phyloP scores from a whole-genome alignment of 106 monocot species.

The Phalaenopsis aphrodite region DNA sequence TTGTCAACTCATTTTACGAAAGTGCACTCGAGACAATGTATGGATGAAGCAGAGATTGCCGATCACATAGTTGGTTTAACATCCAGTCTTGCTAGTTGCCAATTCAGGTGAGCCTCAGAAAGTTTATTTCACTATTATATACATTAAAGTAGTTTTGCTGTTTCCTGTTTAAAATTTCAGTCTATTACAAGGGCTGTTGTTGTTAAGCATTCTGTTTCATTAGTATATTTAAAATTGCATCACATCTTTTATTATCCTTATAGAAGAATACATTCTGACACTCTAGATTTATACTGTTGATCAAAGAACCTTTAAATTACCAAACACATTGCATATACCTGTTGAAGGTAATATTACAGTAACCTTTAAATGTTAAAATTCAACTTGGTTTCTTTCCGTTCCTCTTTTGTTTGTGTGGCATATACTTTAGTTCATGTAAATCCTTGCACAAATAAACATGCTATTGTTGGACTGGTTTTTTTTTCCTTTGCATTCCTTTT shows the following conservation, averaged over 20 bases:
- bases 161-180: not conserved
- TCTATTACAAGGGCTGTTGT: not conserved
- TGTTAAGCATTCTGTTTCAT: not conserved
- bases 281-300: not conserved
- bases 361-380: too few species aligned
- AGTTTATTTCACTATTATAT: not conserved
- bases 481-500: too few species aligned
- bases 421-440: too few species aligned
- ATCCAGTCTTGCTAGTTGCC: conserved; percentile 79
- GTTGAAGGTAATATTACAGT: not conserved
- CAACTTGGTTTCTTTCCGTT: too few species aligned
- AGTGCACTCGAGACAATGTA: conserved; percentile 84
- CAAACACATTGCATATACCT: not conserved
- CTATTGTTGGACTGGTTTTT: too few species aligned
- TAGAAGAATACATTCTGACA: not conserved
- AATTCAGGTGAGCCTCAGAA: conserved; percentile 49
- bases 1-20: conserved; percentile 59
- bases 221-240: not conserved
- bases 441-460: too few species aligned
- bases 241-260: not conserved
- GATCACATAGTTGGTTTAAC: conserved; percentile 92
- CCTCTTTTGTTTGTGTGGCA: too few species aligned
- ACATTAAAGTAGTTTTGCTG: not conserved
- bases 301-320: not conserved
- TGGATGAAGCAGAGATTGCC: conserved; percentile 90